Conservation (phyloP, 768 basidiomycete species). For the Epithele typhae region DNA sequence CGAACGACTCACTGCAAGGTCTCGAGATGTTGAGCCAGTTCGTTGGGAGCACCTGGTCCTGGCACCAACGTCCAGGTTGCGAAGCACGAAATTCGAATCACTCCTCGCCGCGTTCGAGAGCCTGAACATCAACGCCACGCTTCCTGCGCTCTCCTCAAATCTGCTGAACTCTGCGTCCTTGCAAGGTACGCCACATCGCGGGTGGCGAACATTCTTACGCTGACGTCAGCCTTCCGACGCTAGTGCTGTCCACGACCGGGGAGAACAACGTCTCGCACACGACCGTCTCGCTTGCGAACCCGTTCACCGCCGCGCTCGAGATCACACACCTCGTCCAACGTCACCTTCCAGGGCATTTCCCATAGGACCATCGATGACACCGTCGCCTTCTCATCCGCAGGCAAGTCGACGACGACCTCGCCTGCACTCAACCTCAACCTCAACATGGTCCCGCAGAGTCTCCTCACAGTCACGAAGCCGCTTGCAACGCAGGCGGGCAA, state of each 20-base stretch:
- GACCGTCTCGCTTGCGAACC: conserved; percentile 57
- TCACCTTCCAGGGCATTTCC: conserved; percentile 54
- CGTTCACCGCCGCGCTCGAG: conserved; percentile 56
- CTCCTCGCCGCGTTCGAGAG: conserved; percentile 58
- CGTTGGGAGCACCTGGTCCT: conserved; percentile 54
- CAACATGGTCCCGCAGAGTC: conserved; percentile 62
- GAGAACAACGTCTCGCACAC: conserved; percentile 63
- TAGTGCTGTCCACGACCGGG: conserved; percentile 65
- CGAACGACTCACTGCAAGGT: conserved; percentile 58
- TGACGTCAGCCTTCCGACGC: too few relatives aligned
- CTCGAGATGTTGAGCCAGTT: conserved; percentile 64
- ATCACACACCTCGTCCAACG: conserved; percentile 60
- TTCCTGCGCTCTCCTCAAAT: conserved; percentile 57
- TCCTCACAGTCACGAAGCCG: conserved; percentile 68
- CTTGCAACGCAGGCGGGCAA: conserved; percentile 63
- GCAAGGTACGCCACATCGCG: conserved; percentile 3
- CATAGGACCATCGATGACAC: conserved; percentile 57
- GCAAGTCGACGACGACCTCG: conserved; percentile 52
- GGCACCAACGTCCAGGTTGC: conserved; percentile 53
- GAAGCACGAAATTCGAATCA: conserved; percentile 59
- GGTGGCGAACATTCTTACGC: too few relatives aligned
- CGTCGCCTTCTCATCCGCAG: conserved; percentile 46
- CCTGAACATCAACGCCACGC: conserved; percentile 47
- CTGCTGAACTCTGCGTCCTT: conserved; percentile 55
- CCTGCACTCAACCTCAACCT: conserved; percentile 56